phyloP scores from a whole-genome alignment of 129 eudicot species.

The Oenanthe sinensis region DNA sequence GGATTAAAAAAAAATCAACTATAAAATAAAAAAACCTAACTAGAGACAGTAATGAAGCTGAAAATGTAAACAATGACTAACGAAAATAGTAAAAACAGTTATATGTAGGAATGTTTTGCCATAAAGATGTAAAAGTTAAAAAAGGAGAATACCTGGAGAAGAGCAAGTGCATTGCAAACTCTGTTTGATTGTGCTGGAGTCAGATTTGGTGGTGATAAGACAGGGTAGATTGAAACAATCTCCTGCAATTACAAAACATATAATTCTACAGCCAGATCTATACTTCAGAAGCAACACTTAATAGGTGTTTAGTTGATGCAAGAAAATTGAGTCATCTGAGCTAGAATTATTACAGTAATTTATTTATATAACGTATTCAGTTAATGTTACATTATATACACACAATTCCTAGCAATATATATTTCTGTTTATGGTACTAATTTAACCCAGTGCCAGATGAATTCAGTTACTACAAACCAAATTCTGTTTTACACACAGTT shows the following conservation, averaged over 20 bases:
- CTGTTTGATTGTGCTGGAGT: conserved; percentile 82
- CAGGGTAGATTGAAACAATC: conserved; percentile 74
- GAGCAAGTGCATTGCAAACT: conserved; percentile 88
- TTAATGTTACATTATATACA: not conserved
- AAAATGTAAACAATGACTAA: not conserved
- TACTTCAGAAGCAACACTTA: not conserved
- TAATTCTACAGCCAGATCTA: not conserved
- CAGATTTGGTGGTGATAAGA: conserved; percentile 76
- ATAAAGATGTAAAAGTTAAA: no score
- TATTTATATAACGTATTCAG: not conserved
- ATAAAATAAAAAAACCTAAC: not conserved
- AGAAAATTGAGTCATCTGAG: not conserved
- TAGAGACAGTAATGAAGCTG: not conserved
- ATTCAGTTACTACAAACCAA: not conserved
- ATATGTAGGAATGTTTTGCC: no score
- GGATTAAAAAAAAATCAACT: not conserved
- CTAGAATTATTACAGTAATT: not conserved
- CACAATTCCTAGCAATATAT: no score
- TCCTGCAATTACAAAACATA: conserved; percentile 44
- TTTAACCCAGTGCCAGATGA: not conserved
- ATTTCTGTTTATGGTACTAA: not conserved
- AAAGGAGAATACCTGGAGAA: conserved; percentile 54
- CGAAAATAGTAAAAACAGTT: not conserved
- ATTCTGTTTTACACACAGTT: not conserved
- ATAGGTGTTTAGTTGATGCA: not conserved